Evolutionary conservation across 2,329 filamentous ascomycete species (phyloP), one percentile per base, ranked within the genome.

Genomic region (Epichloe baconii): DNA sequence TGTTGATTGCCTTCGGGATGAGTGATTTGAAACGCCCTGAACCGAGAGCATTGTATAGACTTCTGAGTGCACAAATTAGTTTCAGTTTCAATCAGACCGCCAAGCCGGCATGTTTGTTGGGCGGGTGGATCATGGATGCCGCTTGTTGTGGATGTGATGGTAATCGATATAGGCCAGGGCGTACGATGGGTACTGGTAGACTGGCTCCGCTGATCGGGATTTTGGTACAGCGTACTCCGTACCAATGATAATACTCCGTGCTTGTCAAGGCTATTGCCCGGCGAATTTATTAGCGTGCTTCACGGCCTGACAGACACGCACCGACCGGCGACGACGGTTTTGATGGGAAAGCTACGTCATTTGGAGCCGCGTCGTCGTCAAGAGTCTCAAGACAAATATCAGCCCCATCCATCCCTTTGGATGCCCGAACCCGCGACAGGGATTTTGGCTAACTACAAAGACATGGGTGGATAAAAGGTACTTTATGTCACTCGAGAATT

Each of bases 171-270:
- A 14, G 26, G 19, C 45, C 31, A 37, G 50, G 50, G 41, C 43
- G 36, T 21, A 41, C 36, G 47, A 44, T 52, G 40, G 35, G 23
- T 19, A 42, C 45, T 17, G 15, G 12, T 34, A 40, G 45, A 47
- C 40, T 48, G 43, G 49, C 43, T 45, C 49, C 42, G 43, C 42
- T 50, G 49, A 46, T 50, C 49, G 49, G 34, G 35, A 36, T 37
- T 26, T 45, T 46, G 15, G 34, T 19, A 21, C 21, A 5, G 21
- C 3, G 21, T 21, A 17, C 17, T 17, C 17, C 17, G 17, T 17
- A 19, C 34, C 17, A 46, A 31, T 31, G 8, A 31, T 11, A 31
- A 31, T 31, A 31, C 26, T 31, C 26, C 26, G 11, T 36, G 14
- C 14, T 45, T 35, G 21, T 45, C 23, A 31, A 31, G 8, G 26